phyloP scores from a whole-genome alignment of 2,329 filamentous ascomycete species.

The Kalaharituber pfeilii region DNA sequence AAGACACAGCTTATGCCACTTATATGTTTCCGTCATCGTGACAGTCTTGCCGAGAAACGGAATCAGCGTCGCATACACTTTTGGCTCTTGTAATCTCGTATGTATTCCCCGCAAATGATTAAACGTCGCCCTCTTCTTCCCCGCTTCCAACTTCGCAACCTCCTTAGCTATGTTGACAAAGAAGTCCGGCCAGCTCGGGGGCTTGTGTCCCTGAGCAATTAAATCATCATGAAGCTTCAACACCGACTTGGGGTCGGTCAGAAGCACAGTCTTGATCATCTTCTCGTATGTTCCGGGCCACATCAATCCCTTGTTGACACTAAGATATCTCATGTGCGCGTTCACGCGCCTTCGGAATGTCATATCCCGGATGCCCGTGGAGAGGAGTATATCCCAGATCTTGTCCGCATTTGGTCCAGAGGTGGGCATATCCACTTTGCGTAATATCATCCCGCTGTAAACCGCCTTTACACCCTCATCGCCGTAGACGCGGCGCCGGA shows the following conservation, averaged over 20 bases:
- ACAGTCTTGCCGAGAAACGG: conserved; percentile 15
- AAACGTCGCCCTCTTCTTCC: neutral
- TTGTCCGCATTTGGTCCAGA: conserved; percentile 13
- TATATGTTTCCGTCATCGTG: conserved; percentile 11
- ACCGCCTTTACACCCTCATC: conserved; percentile 18
- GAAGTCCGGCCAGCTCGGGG: conserved; percentile 9
- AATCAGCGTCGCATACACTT: conserved; percentile 15
- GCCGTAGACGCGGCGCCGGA: conserved; percentile 17
- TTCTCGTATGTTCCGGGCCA: conserved; percentile 16
- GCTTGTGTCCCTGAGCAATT: conserved; percentile 9
- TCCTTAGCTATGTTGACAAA: conserved; percentile 6
- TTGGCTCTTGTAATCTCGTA: conserved; percentile 3
- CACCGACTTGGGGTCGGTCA: conserved; percentile 9
- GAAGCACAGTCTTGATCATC: conserved; percentile 16
- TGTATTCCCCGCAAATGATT: conserved; percentile 9
- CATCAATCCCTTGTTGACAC: conserved; percentile 3
- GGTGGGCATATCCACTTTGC: conserved; percentile 17
- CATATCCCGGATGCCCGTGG: conserved; percentile 14
- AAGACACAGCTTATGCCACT: conserved; percentile 20
- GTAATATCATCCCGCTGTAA: conserved; percentile 18
- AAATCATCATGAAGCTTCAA: conserved; percentile 17
- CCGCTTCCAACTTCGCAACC: conserved; percentile 1
- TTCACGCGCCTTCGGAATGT: conserved; percentile 15
- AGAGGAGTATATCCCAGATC: conserved; percentile 19
- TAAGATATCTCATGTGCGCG: too few relatives aligned